These are phyloP conservation scores for Capsella rubella DNA, from an alignment of 441 rosid genomes.

Conservation along the genomic window DNA sequence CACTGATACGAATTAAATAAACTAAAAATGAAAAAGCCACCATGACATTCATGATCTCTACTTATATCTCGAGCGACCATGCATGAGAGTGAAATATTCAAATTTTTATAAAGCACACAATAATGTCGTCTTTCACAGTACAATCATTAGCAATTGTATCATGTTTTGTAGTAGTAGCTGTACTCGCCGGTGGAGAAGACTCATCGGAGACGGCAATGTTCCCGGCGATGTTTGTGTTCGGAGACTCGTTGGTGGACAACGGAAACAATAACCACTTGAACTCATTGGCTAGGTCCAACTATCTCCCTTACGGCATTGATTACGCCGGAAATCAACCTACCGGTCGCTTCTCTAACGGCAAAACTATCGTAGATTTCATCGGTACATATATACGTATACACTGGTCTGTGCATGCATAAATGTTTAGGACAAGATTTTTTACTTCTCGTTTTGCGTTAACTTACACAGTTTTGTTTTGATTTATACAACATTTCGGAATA, in stretches of 20 bases:
- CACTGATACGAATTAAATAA: not conserved
- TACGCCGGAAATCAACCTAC: constrained; percentile 52
- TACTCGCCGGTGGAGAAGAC: constrained; percentile 13
- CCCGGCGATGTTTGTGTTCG: constrained; percentile 70
- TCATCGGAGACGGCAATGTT: constrained; percentile 34
- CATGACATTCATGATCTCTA: constrained; percentile 4
- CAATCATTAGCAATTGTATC: not conserved
- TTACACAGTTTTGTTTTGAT: not conserved
- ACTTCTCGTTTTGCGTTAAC: not conserved
- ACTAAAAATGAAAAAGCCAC: not conserved
- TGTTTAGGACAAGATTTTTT: not conserved
- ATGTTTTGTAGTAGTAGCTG: constrained; percentile 9
- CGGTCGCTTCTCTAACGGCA: constrained; percentile 66
- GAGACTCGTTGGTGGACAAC: constrained; percentile 67
- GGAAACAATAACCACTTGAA: constrained; percentile 68
- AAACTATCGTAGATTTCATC: constrained; percentile 65
- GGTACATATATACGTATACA: constrained; percentile 47
- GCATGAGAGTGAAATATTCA: constrained; percentile 15
- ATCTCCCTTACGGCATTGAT: constrained; percentile 70
- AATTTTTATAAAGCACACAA: not conserved
- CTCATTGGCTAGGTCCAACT: constrained; percentile 60
- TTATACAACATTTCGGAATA: not conserved
- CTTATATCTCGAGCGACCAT: not conserved
- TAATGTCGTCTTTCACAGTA: constrained; percentile 8
- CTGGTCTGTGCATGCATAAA: not conserved